Evolutionary conservation across 257 asterid genomes (phyloP).

Genomic region (Buddleja alternifolia): DNA sequence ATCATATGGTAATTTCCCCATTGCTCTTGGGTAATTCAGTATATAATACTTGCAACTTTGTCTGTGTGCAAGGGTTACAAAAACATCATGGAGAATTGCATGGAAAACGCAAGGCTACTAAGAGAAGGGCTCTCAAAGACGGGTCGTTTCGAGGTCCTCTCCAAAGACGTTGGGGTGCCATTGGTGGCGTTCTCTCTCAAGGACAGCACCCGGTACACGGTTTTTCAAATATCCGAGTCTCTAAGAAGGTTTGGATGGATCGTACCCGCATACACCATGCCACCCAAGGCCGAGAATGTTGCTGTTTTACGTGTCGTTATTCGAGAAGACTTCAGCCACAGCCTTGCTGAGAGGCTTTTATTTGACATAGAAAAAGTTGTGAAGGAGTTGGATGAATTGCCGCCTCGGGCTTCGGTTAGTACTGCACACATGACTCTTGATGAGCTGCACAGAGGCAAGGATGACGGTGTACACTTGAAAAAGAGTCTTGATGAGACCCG

Average conservation of each 20-base stretch:
- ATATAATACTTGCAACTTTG: too few species aligned
- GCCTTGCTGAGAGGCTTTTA: conserved; percentile 65
- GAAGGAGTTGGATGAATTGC: conserved; percentile 54
- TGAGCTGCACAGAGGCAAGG: conserved; percentile 12
- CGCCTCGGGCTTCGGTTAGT: conserved; percentile 37
- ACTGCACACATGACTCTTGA: conserved; percentile 36
- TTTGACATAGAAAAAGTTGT: conserved; percentile 53
- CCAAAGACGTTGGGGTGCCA: conserved; percentile 75
- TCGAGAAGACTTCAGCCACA: conserved; percentile 68
- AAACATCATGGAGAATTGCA: conserved; percentile 67
- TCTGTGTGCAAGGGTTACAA: conserved; percentile 58
- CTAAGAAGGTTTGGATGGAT: conserved; percentile 84
- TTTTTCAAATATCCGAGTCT: conserved; percentile 66
- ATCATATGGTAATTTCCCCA: too few species aligned
- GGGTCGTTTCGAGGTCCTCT: conserved; percentile 58
- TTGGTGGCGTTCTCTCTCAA: conserved; percentile 71
- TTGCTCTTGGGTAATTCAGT: too few species aligned
- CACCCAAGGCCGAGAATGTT: conserved; percentile 66
- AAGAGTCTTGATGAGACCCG: conserved; percentile 32
- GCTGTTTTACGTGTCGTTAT: conserved; percentile 65
- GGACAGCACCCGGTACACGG: conserved; percentile 60
- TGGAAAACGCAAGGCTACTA: conserved; percentile 50
- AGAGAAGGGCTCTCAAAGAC: conserved; percentile 54
- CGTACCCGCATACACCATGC: conserved; percentile 85
- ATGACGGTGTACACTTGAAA: conserved; percentile 14